Conservation (phyloP, 1,139 yeast species). For the Saccharomyces pastorianus region DNA sequence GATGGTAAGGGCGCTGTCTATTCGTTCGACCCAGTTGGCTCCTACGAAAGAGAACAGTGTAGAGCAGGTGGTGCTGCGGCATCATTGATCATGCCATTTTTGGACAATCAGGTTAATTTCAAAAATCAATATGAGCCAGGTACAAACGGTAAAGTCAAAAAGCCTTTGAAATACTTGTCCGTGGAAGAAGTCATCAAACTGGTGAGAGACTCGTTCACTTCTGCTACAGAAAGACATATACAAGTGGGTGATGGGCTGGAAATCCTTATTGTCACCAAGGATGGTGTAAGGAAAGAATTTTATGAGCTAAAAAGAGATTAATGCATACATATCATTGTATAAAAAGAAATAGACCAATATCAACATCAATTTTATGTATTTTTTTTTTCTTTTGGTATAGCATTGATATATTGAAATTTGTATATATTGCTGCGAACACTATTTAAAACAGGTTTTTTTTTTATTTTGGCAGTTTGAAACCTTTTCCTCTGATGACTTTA, state of each 20-base stretch:
- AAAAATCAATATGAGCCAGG: conserved; percentile 84
- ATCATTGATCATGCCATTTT: conserved; percentile 89
- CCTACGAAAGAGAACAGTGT: conserved; percentile 94
- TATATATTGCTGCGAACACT: background rate
- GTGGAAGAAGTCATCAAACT: conserved; percentile 80
- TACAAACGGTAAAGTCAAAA: conserved; percentile 58
- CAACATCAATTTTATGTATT: conserved; percentile 1
- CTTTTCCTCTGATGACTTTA: conserved; percentile 74
- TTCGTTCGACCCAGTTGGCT: conserved; percentile 96
- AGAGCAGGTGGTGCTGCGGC: conserved; percentile 98
- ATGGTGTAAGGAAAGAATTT: conserved; percentile 78
- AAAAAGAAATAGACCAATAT: background rate
- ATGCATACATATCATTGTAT: conserved; percentile 5
- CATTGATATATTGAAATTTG: background rate
- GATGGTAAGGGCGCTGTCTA: conserved; percentile 92
- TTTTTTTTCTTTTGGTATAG: conserved; percentile 1
- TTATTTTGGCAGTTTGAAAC: conserved; percentile 69
- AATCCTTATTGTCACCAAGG: conserved; percentile 82
- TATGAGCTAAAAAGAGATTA: conserved; percentile 85
- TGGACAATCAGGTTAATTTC: conserved; percentile 93
- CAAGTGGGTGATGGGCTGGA: conserved; percentile 97
- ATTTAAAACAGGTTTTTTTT: background rate
- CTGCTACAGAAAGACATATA: conserved; percentile 97
- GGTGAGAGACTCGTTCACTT: conserved; percentile 87
- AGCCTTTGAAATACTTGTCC: conserved; percentile 51